Evolutionary conservation across 2,329 filamentous ascomycete species (phyloP).

Genomic region (Juglanconis sp.): DNA sequence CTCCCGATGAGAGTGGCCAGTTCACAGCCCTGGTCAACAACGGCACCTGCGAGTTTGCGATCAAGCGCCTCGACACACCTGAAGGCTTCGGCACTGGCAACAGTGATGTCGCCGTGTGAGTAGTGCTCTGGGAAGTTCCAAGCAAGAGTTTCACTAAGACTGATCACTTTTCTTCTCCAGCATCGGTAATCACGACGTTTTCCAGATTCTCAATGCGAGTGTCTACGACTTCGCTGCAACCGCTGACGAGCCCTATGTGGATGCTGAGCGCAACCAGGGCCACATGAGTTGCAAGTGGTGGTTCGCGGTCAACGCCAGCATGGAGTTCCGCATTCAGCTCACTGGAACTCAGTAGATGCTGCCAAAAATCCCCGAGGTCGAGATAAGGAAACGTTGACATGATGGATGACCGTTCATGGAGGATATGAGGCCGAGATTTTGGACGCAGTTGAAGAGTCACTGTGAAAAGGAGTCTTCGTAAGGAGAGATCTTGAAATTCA

Average conservation of each 20-base stretch:
- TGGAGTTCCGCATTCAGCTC: slow-evolving; percentile 4
- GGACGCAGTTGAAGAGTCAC: no score
- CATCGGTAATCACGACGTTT: slow-evolving; percentile 9
- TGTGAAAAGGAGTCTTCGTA: no score
- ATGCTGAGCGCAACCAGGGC: slow-evolving; percentile 1
- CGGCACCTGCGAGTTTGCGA: slow-evolving; percentile 11
- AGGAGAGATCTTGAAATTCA: no score
- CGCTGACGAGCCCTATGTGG: slow-evolving; percentile 3
- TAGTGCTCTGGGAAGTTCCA: neutral
- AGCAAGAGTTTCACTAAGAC: neutral
- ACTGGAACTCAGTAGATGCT: neutral
- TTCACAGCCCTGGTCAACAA: neutral
- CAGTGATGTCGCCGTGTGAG: slow-evolving; percentile 3
- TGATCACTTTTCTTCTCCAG: neutral
- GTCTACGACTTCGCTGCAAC: neutral
- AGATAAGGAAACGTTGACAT: neutral
- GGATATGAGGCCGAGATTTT: no score
- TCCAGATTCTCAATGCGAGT: slow-evolving; percentile 5
- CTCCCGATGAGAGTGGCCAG: neutral
- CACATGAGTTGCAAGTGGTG: slow-evolving; percentile 9
- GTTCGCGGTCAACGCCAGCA: neutral
- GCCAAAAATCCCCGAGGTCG: no score
- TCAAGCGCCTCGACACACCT: neutral
- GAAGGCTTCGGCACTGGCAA: neutral
- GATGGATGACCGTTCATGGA: neutral